These are phyloP conservation scores for Stephania japonica DNA, from an alignment of 164 flowering plant genomes.

Conservation along the genomic window DNA sequence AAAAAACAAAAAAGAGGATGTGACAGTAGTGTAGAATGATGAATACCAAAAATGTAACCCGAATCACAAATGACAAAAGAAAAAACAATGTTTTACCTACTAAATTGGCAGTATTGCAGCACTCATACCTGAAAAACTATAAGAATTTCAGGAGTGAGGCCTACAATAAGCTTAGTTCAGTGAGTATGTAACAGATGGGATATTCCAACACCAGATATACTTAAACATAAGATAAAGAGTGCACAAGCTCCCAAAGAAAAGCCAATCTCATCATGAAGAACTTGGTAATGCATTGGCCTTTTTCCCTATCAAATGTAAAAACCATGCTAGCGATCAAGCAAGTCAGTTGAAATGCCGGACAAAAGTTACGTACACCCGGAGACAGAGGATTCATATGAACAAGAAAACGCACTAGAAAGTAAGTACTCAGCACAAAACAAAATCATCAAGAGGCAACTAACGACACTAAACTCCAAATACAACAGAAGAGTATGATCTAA, in stretches of 20 bases:
- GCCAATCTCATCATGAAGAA: slow-evolving; percentile 64
- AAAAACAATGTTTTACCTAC: slow-evolving; percentile 39
- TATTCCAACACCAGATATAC: slow-evolving; percentile 15
- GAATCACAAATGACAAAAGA: background rate
- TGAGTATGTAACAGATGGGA: no score
- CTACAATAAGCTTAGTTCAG: background rate
- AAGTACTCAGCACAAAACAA: no score
- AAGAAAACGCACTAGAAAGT: no score
- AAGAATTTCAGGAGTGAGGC: background rate
- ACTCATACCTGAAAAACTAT: slow-evolving; percentile 51
- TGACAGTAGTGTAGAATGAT: no score
- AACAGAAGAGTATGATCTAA: no score
- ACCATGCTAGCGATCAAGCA: background rate
- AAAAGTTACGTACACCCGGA: no score
- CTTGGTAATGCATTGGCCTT: slow-evolving; percentile 78
- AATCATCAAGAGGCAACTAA: no score
- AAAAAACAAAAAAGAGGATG: no score
- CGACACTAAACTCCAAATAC: no score
- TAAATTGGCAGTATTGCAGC: slow-evolving; percentile 83
- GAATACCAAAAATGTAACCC: background rate
- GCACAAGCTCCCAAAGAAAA: slow-evolving; percentile 65
- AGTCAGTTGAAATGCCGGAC: background rate
- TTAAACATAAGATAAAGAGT: slow-evolving; percentile 76
- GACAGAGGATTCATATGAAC: no score
- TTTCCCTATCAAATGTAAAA: slow-evolving; percentile 41